Evolutionary conservation across 768 basidiomycete species (phyloP).

Genomic region (Mycena latifolia): DNA sequence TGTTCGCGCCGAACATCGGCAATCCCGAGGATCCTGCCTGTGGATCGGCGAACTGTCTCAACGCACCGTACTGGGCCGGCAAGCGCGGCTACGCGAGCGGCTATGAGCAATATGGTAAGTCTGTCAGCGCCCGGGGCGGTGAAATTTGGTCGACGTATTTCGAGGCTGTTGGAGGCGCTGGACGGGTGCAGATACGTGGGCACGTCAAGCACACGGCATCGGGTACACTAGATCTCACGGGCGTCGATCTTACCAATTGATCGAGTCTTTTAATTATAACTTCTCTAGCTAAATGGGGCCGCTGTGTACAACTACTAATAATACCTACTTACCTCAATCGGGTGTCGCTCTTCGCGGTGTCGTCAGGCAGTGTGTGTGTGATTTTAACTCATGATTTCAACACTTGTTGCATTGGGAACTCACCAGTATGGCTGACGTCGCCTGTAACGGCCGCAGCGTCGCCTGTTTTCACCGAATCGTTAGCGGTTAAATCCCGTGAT

Average conservation of each 20-base stretch:
- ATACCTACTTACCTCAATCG: too few relatives aligned
- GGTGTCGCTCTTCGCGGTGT: too few relatives aligned
- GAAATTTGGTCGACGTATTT: conserved; percentile 27
- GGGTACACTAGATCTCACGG: conserved; percentile 16
- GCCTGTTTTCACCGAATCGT: too few relatives aligned
- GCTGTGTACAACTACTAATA: too few relatives aligned
- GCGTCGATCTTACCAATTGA: neutral
- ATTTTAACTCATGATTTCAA: too few relatives aligned
- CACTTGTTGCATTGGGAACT: too few relatives aligned
- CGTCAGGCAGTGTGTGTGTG: too few relatives aligned
- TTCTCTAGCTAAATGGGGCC: too few relatives aligned
- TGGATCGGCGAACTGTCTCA: conserved; percentile 29
- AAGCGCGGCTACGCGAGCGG: conserved; percentile 3
- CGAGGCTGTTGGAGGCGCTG: neutral
- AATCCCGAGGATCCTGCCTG: conserved; percentile 28
- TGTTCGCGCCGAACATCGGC: conserved; percentile 27
- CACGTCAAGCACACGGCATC: conserved; percentile 18
- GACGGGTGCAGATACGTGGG: conserved; percentile 15
- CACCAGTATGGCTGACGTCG: too few relatives aligned
- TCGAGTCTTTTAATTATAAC: too few relatives aligned
- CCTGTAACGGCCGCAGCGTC: too few relatives aligned
- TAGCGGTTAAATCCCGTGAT: too few relatives aligned
- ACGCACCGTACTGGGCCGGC: conserved; percentile 29
- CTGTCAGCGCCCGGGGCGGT: conserved; percentile 25
- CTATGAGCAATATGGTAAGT: conserved; percentile 13